Conservation (phyloP, 2,329 filamentous ascomycete genomes). For the Dactylellina cionopaga region DNA sequence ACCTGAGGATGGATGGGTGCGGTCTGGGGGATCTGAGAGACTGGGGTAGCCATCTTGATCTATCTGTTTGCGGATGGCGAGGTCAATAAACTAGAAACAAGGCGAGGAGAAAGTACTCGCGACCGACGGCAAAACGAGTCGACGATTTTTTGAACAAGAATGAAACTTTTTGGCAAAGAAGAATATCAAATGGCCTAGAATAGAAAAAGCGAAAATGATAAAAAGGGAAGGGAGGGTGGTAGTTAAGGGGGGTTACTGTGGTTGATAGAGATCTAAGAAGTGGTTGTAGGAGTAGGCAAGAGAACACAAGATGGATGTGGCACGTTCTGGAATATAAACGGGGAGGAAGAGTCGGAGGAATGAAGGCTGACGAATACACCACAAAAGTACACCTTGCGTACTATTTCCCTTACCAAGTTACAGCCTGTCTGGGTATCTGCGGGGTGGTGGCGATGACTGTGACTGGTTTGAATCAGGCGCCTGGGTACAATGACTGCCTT, state of each 20-base stretch:
- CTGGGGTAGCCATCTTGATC: constrained; percentile 44
- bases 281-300: not conserved
- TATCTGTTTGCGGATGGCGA: constrained; percentile 21
- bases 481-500: constrained; percentile 38
- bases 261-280: not conserved
- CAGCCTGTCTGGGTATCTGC: no score
- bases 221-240: not conserved
- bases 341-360: constrained; percentile 12
- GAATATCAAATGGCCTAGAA: not conserved
- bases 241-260: not conserved
- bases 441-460: constrained; percentile 39
- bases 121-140: constrained; percentile 6
- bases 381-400: not conserved
- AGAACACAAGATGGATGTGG: constrained; percentile 19
- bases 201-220: not conserved
- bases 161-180: constrained; percentile 4
- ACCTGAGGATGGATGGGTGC: constrained; percentile 52
- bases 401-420: not conserved
- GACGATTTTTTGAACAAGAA: no score
- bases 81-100: constrained; percentile 17
- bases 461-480: constrained; percentile 30
- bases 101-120: not conserved
- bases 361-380: constrained; percentile 49
- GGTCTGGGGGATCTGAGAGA: constrained; percentile 37
- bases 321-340: constrained; percentile 42